phyloP scores from a whole-genome alignment of 2,329 filamentous ascomycete genomes.

The Aspergillus ochraceus region DNA sequence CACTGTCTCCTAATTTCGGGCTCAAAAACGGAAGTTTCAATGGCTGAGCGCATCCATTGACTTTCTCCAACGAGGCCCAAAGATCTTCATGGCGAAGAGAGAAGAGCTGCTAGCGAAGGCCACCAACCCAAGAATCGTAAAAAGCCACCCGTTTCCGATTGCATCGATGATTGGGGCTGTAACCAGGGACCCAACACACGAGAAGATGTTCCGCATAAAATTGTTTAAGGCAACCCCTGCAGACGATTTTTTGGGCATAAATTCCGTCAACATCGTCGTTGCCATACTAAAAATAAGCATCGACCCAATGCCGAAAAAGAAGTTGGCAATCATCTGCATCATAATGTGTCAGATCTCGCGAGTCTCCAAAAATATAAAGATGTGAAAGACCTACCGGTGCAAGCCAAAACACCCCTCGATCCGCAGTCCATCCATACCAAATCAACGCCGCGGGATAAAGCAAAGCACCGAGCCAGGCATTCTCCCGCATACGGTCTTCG shows the following conservation, averaged over 20 bases:
- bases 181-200: conserved; percentile 68
- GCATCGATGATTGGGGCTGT: conserved; percentile 68
- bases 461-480: conserved; percentile 72
- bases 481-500: conserved; percentile 80
- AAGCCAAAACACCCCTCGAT: conserved; percentile 64
- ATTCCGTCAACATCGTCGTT: conserved; percentile 84
- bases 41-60: conserved; percentile 54
- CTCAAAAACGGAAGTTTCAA: conserved; percentile 4
- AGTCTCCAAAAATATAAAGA: not conserved
- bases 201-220: conserved; percentile 76
- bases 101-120: conserved; percentile 59
- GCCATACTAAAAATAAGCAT: conserved; percentile 76
- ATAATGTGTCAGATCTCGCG: conserved; percentile 6
- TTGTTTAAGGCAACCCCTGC: conserved; percentile 79
- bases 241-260: conserved; percentile 70
- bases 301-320: conserved; percentile 72
- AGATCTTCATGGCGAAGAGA: conserved; percentile 62
- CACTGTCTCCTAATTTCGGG: not conserved
- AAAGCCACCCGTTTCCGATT: conserved; percentile 75
- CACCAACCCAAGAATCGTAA: conserved; percentile 61
- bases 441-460: conserved; percentile 70
- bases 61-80: conserved; percentile 63
- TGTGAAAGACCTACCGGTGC: conserved; percentile 45
- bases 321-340: conserved; percentile 59
- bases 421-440: conserved; percentile 74